Evolutionary conservation across 352 stramenopile species (phyloP).

Genomic region (Blastocystis sp.): DNA sequence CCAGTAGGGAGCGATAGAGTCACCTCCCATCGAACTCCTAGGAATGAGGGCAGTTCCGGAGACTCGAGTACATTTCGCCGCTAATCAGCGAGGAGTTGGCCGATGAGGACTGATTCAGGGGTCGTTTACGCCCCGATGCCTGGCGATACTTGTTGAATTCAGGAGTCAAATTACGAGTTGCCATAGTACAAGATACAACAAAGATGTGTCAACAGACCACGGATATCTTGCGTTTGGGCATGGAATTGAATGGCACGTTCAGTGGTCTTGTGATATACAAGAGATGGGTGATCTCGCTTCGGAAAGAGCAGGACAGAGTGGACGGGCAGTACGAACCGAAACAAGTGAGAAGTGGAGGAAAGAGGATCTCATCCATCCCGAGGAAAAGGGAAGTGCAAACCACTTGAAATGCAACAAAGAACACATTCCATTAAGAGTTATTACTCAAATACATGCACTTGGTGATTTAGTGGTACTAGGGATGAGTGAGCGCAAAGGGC

Average conservation of each 20-base stretch:
- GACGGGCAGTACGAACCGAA: too few species aligned
- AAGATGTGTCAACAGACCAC: not conserved
- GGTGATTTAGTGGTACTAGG: conserved; percentile 60
- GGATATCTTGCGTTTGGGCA: conserved; percentile 46
- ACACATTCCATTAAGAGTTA: not conserved
- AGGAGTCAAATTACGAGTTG: conserved; percentile 72
- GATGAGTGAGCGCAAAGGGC: not conserved
- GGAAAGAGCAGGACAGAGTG: too few species aligned
- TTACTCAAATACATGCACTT: conserved; percentile 21
- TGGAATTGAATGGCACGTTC: not conserved
- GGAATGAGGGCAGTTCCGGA: not conserved
- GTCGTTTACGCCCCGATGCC: conserved; percentile 55
- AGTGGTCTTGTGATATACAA: conserved; percentile 16
- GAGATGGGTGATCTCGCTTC: too few species aligned
- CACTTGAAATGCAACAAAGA: not conserved
- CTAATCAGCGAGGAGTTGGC: conserved; percentile 64
- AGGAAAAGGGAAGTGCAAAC: too few species aligned
- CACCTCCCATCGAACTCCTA: conserved; percentile 17
- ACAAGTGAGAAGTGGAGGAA: too few species aligned
- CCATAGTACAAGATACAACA: conserved; percentile 14
- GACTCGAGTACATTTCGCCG: conserved; percentile 5
- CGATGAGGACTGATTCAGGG: conserved; percentile 14
- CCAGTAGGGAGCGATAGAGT: conserved; percentile 74
- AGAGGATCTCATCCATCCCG: too few species aligned
- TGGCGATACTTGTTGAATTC: conserved; percentile 74